Conservation (phyloP, 1,284 basidiomycete species). For the Porphyrellus sp. region DNA sequence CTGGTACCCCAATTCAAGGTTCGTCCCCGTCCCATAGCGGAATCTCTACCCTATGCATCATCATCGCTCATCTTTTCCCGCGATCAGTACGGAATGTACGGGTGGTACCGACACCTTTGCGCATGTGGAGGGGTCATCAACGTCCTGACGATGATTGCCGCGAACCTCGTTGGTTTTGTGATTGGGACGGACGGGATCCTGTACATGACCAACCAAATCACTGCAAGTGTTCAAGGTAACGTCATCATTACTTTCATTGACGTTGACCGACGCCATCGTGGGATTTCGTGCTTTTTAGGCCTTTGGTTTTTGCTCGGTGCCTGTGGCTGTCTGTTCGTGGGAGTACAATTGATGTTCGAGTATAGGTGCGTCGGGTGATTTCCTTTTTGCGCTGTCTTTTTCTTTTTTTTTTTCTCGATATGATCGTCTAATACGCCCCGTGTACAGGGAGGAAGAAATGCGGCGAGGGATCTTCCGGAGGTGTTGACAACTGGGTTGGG, state of each 20-base stretch:
- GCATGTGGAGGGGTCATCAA: constrained; percentile 86
- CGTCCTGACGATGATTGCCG: constrained; percentile 87
- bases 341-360: constrained; percentile 92
- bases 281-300: constrained; percentile 39
- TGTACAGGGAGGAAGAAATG: constrained; percentile 45
- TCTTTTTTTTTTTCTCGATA: not conserved
- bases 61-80: constrained; percentile 6
- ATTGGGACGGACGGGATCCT: constrained; percentile 82
- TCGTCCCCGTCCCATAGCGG: constrained; percentile 24
- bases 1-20: constrained; percentile 67
- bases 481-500: constrained; percentile 41
- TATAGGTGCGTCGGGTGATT: constrained; percentile 57
- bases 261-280: not conserved
- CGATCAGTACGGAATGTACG: constrained; percentile 57
- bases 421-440: constrained; percentile 4
- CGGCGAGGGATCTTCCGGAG: constrained; percentile 59
- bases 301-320: constrained; percentile 64
- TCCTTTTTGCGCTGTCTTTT: constrained; percentile 1
- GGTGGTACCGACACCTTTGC: constrained; percentile 87
- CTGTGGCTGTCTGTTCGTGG: constrained; percentile 73
- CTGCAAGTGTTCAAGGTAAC: constrained; percentile 64
- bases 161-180: constrained; percentile 95
- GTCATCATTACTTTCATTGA: constrained; percentile 3
- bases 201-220: constrained; percentile 67
- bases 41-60: constrained; percentile 1